Conservation (phyloP, 495 filamentous ascomycete genomes). For the Pyrenopolyporus hunteri region DNA sequence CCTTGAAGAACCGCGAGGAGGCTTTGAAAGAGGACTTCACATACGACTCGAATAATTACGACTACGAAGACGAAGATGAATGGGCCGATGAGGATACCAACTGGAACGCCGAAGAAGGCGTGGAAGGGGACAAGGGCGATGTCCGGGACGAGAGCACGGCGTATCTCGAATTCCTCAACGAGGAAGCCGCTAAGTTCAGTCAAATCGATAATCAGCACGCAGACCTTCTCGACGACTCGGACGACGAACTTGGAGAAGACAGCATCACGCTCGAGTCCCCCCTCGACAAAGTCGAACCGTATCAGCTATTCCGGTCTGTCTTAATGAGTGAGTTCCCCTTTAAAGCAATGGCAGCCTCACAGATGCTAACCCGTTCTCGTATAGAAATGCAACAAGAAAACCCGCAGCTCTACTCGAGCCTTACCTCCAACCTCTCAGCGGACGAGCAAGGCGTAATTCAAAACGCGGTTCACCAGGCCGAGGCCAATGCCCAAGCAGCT, state of each 20-base stretch:
- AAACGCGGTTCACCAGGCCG: slow-evolving; percentile 80
- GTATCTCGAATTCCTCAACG: slow-evolving; percentile 93
- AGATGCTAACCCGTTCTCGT: slow-evolving; percentile 36
- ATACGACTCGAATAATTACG: slow-evolving; percentile 69
- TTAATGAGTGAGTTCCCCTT: slow-evolving; percentile 73
- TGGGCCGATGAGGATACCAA: slow-evolving; percentile 75
- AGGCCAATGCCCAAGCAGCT: slow-evolving; percentile 54
- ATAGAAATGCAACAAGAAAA: slow-evolving; percentile 90
- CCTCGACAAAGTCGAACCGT: slow-evolving; percentile 92
- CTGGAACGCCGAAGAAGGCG: slow-evolving; percentile 53
- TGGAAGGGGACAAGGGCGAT: slow-evolving; percentile 65
- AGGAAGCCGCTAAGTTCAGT: slow-evolving; percentile 88
- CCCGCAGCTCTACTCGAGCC: slow-evolving; percentile 80
- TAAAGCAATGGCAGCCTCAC: neutral
- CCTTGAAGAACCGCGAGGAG: slow-evolving; percentile 88
- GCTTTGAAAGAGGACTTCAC: slow-evolving; percentile 89
- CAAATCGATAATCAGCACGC: slow-evolving; percentile 45
- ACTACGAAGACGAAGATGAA: slow-evolving; percentile 76
- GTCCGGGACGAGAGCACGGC: slow-evolving; percentile 87
- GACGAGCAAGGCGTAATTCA: slow-evolving; percentile 86
- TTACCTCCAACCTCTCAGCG: slow-evolving; percentile 76
- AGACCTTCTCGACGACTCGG: slow-evolving; percentile 66
- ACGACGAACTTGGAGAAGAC: slow-evolving; percentile 91
- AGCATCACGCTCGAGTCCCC: slow-evolving; percentile 91
- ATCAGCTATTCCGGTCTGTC: slow-evolving; percentile 80